Evolutionary conservation across 2,329 filamentous ascomycete genomes (phyloP).

Genomic region (Lachnellula hyalina): DNA sequence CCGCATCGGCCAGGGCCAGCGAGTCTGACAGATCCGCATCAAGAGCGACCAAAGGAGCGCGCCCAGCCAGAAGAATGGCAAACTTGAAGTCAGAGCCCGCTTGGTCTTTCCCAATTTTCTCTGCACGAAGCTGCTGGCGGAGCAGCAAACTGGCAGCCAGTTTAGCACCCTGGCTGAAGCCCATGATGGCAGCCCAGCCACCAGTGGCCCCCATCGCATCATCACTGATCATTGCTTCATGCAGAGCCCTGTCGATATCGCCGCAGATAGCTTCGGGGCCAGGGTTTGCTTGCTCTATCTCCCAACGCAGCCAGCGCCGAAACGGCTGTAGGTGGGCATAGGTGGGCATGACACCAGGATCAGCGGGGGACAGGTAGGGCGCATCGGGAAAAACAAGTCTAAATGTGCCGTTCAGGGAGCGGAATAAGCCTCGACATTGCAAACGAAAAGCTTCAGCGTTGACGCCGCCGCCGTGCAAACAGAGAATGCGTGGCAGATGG

Average conservation of each 20-base stretch:
- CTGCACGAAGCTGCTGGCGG: background rate
- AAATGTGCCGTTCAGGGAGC: constrained; percentile 38
- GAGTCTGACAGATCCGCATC: background rate
- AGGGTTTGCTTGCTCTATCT: background rate
- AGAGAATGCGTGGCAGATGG: constrained; percentile 59
- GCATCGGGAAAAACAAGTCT: constrained; percentile 68
- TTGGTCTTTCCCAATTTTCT: background rate
- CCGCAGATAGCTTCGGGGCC: constrained; percentile 9
- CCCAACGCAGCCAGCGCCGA: constrained; percentile 39
- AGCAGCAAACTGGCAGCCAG: constrained; percentile 3
- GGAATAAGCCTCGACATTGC: constrained; percentile 50
- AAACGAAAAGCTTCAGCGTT: constrained; percentile 63
- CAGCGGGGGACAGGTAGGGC: constrained; percentile 56
- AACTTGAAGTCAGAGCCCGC: background rate
- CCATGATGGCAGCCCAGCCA: constrained; percentile 1
- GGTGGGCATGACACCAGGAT: constrained; percentile 58
- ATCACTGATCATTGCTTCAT: background rate
- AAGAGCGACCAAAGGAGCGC: background rate
- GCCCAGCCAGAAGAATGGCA: background rate
- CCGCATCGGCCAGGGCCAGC: background rate
- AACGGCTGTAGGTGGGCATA: constrained; percentile 65
- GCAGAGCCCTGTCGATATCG: background rate
- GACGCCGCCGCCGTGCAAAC: constrained; percentile 71
- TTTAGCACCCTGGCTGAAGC: constrained; percentile 7
- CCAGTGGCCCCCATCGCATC: background rate